Evolutionary conservation across 2,329 filamentous ascomycete genomes (phyloP).

Genomic region (Phialophora tarda): DNA sequence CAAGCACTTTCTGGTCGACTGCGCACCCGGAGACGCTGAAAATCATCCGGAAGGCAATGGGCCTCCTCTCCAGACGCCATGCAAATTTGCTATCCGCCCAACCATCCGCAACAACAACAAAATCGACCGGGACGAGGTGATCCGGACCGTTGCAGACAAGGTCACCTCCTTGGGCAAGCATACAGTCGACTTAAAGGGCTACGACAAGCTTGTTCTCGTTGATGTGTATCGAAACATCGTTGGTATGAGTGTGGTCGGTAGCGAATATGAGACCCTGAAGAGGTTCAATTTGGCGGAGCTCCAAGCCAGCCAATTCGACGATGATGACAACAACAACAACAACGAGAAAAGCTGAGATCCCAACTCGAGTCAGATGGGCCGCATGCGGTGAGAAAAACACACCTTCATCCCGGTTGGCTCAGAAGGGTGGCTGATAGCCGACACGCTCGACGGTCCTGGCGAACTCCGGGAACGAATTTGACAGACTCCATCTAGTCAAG

Average conservation of each 20-base stretch:
- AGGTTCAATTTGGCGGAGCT: slow-evolving; percentile 68
- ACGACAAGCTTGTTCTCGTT: slow-evolving; percentile 66
- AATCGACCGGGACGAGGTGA: slow-evolving; percentile 63
- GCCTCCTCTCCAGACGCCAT: slow-evolving; percentile 6
- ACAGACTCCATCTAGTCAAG: not conserved
- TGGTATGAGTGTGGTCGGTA: slow-evolving; percentile 67
- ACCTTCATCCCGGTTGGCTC: not conserved
- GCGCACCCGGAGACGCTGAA: slow-evolving; percentile 61
- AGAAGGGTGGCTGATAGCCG: not conserved
- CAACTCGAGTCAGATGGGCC: not conserved
- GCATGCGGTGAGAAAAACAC: not conserved
- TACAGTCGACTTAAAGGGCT: slow-evolving; percentile 65
- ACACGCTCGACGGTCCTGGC: slow-evolving; percentile 1
- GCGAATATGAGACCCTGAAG: slow-evolving; percentile 66
- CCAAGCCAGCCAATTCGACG: slow-evolving; percentile 45
- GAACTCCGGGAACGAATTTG: not conserved
- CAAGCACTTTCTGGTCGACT: slow-evolving; percentile 57
- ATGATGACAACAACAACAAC: slow-evolving; percentile 1
- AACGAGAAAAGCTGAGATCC: not conserved
- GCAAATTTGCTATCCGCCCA: slow-evolving; percentile 67
- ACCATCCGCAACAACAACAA: slow-evolving; percentile 65
- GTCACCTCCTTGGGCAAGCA: slow-evolving; percentile 55
- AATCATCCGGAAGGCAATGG: slow-evolving; percentile 35
- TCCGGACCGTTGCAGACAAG: slow-evolving; percentile 62
- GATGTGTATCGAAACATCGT: slow-evolving; percentile 68